Evolutionary conservation across 164 flowering plant genomes (phyloP), one percentile per base, ranked within the genome.

Genomic region (Houttuynia cordata): DNA sequence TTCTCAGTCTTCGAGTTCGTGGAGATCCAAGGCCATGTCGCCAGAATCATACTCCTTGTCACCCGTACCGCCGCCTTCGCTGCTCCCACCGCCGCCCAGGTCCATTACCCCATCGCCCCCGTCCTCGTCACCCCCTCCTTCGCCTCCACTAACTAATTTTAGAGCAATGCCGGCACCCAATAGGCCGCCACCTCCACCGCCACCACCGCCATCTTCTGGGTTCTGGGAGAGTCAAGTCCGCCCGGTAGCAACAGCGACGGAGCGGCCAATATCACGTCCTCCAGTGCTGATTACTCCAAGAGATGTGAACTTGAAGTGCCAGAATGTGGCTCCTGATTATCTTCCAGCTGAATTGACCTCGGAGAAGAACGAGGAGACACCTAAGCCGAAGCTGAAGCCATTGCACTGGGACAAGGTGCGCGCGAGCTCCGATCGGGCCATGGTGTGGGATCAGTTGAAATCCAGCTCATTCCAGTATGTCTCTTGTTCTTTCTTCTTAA

Each of bases 391-490:
- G 77, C 60, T 94, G 64, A 91, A 94, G 79, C 89, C 97, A 0
- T 69, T 94, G 68, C 99, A 94, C 58, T 91, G 99, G 97, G 99
- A 94, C 74, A 90, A 94, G 78, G 99, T 91, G 15, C 79, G 95
- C 70, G 96, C 96, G 19, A 88, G 90, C 76, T 86, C 97, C 25
- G 97, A 86, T 78, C 80, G 90, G 12, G 97, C 81, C 47, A 94
- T 88, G 96, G 97, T 94, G 69, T 94, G 99, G 99, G 99, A 94
- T 81, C 97, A 90, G 64, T 79, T 93, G 60, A 78, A 80, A 72
- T 86, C 91, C 22, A 90, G 97, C 78, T 93, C 99, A 0, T 93
- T 93, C 65, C 87, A 85, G 99, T 90, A 81, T 55, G 57, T 23
- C 14, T 42, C 53, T 60, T n/a, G 8, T 51, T 6, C 3, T 57